Conservation (phyloP, 148 eudicot species). For the Limonium bicolor region DNA sequence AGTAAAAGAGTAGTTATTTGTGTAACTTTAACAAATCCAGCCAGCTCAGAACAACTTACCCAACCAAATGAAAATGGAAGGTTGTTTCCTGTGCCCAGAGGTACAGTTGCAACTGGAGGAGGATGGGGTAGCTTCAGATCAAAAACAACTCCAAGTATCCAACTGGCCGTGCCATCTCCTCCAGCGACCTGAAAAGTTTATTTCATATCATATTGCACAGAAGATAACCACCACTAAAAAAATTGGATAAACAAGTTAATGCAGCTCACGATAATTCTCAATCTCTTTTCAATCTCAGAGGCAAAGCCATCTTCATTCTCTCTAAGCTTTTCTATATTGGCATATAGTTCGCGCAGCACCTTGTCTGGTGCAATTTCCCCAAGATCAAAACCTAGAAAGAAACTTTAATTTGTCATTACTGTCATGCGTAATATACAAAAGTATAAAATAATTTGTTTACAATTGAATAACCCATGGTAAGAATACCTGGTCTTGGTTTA, state of each 20-base stretch:
- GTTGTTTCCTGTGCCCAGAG: slow-evolving; percentile 27
- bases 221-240: neutral
- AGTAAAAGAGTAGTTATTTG: no score
- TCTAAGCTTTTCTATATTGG: slow-evolving; percentile 14
- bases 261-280: slow-evolving; percentile 16
- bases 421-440: no score
- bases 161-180: slow-evolving; percentile 25
- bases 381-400: slow-evolving; percentile 17
- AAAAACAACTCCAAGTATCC: slow-evolving; percentile 22
- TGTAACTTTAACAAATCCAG: no score
- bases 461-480: neutral
- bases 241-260: neutral
- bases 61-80: slow-evolving; percentile 27
- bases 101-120: slow-evolving; percentile 27
- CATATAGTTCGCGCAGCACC: slow-evolving; percentile 12
- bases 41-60: slow-evolving; percentile 17
- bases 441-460: neutral
- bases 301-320: slow-evolving; percentile 10
- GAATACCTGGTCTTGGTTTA: slow-evolving; percentile 13
- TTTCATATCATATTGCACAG: neutral
- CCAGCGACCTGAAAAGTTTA: slow-evolving; percentile 21
- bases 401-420: neutral
- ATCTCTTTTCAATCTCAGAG: slow-evolving; percentile 10
- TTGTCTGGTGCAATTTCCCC: slow-evolving; percentile 15
- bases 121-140: slow-evolving; percentile 20